Conservation (phyloP, 1,284 basidiomycete genomes). For the Phlebopus sp. region DNA sequence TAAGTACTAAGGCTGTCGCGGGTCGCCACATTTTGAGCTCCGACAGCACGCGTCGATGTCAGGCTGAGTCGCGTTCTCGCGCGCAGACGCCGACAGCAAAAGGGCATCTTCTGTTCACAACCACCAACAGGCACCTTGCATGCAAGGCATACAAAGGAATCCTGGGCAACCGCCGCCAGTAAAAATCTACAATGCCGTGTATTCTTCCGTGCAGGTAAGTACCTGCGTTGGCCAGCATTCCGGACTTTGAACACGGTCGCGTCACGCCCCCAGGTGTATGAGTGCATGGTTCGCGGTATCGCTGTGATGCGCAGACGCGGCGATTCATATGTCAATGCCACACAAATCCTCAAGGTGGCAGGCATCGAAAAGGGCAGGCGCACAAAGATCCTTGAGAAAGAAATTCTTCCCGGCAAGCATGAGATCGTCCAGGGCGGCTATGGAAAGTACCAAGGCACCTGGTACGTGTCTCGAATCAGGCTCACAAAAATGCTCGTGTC, state of each 20-base stretch:
- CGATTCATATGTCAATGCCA: slow-evolving; percentile 96
- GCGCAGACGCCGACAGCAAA: slow-evolving; percentile 11
- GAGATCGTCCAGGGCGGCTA: slow-evolving; percentile 99
- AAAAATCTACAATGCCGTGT: slow-evolving; percentile 87
- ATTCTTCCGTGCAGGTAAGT: slow-evolving; percentile 78
- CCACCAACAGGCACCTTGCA: slow-evolving; percentile 15
- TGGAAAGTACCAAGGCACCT: slow-evolving; percentile 99
- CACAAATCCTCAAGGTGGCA: slow-evolving; percentile 98
- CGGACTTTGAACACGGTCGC: slow-evolving; percentile 37
- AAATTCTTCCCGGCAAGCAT: slow-evolving; percentile 93
- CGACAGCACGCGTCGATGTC: slow-evolving; percentile 27
- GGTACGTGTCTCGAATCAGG: slow-evolving; percentile 49
- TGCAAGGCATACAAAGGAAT: slow-evolving; percentile 34
- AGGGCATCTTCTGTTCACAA: slow-evolving; percentile 3
- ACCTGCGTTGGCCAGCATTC: slow-evolving; percentile 7
- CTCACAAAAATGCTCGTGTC: slow-evolving; percentile 3
- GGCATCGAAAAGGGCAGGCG: slow-evolving; percentile 96
- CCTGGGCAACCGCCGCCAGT: slow-evolving; percentile 55
- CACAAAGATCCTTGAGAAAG: slow-evolving; percentile 98
- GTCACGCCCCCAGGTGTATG: slow-evolving; percentile 71
- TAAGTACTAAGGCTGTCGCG: neutral
- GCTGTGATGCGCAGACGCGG: slow-evolving; percentile 96
- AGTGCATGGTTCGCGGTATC: slow-evolving; percentile 96
- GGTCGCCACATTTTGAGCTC: slow-evolving; percentile 23
- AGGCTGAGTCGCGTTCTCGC: slow-evolving; percentile 26